Base-by-base conservation (phyloP, 202 grass and related monocot species). In the Bolboschoenoplectus hybrid region DNA sequence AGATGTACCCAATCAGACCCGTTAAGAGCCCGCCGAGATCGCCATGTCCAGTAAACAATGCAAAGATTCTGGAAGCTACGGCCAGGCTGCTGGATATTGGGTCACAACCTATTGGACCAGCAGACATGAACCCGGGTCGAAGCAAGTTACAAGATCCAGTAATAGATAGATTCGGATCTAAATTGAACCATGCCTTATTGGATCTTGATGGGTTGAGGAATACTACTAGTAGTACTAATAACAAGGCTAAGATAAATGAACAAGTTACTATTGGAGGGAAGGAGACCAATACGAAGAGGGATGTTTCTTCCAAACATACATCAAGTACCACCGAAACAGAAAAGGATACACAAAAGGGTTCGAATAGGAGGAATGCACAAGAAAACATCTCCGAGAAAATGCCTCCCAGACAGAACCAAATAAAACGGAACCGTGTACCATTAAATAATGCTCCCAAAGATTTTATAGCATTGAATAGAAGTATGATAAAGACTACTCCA, bases 381-480 rank as follows among this genome's bases (percentile, higher is more conserved):
- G 64, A 55, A 57, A 84, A 71, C 34, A 70, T 9, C 7, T 68
- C 45, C 56, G 17, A 11, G 16, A 82, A 82, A 40, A 66, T 64
- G 10, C 45, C 60, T 1, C 50, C 66, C 47, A 71, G 20, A 9
- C 34, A 52, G 4, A 69, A 55, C 35, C 56, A 69, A 56, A 55
- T 43, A n/a, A 84, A 71, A 84, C 64, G 20, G 43, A 84, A 57
- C 40, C 52, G 35, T 19, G 38, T 53, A 7, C 36, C 64, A 39
- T 53, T 77, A 55, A 68, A 70, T 36, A 66, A 71, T 68, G 64
- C 34, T 4, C 47, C 65, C 2, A 84, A 84, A 40, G 82, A 84
- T 58, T 84, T 84, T 44, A 84, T 84, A 40, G 82, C 82, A 40
- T 56, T 84, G n/a, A 84, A 84, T 84, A 84, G 64, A 43, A 67